Evolutionary conservation across 1,139 yeast species (phyloP), one percentile per base, ranked within the genome.

Genomic region (Kodamaea sp.): DNA sequence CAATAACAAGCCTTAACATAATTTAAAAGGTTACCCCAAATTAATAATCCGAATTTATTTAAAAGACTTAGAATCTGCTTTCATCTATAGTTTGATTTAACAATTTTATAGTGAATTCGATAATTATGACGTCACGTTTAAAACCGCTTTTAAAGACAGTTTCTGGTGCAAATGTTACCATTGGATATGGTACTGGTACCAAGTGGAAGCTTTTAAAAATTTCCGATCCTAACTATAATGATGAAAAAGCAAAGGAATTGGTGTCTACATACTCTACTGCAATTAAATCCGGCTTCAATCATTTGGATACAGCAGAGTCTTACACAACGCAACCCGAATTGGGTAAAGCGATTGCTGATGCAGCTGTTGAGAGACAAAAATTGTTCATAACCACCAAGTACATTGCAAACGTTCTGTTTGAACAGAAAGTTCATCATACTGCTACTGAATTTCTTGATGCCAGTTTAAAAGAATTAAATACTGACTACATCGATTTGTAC

Each of bases 251-350:
- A 29, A 35, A 44, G 8, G 36, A 41, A 9, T 40, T 50, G 11
- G 41, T 46, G 8, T 40, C 41, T 24, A 36, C 45, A 4, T 27
- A 49, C 8, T 42, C 31, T 11, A 23, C 29, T n/a, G 52, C 55
- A 1, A 29, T 52, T 24, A 33, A 40, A 8, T 22, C 34, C 23
- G 63, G 63, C 2, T 57, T 48, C 45, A 44, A 52, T 36, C 61
- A 58, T 34, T 46, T 58, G 24, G 63, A 58, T 39, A 55, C 61
- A 3, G 61, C 62, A 0, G 63, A 58, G 35, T 51, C 52, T 8
- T 58, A 58, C 40, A 49, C 54, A 26, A 58, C 63, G 1, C 60
- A 56, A 27, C 54, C 54, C 7, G 62, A 55, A 31, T 49, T 55
- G 6, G 57, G 51, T 7, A 40, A 35, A 10, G 62, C 58, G 3